Base-by-base conservation (phyloP, 306 rosid species). In the Prunus fruticosa region DNA sequence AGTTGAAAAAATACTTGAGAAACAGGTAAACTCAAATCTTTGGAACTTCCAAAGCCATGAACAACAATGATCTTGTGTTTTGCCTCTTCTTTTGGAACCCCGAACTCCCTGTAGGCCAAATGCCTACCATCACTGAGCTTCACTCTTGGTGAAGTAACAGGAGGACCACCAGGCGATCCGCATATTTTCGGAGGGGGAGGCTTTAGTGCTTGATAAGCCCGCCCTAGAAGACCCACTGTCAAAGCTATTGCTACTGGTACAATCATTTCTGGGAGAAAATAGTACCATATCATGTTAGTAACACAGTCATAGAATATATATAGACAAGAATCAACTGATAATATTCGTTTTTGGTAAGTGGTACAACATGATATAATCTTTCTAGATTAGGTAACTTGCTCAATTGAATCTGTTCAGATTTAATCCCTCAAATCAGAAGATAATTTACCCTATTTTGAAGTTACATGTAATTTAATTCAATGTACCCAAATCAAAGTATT, bases 71-170 rank as follows among this genome's bases (percentile, higher is more conserved):
- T 91, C 84, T 86, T 93, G 88, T 84, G 74, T 71, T 67, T 80
- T 9, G 97, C 96, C 65, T 82, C 84, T 61, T 90, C 88, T 76
- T 87, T 93, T 1, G 87, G 82, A 82, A 88, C 89, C 57, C 98
- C 98, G 3, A 52, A 66, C 75, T 90, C 94, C 30, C 86, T 30
- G 82, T 93, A 91, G 67, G 98, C 93, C 88, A 93, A 87, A 81
- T 88, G 84, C 73, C 97, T 87, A 1, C 96, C 94, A 79, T 88
- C 93, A 34, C 81, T 69, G 80, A 91, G 96, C 64, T 79, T 90
- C 54, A 90, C 88, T 75, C 93, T 86, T 8, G 91, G 82, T 23
- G 97, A 90, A 76, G 91, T 82, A 18, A 90, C 66, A 23, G 76
- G 78, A 76, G 98, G 97, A 56, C 93, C 97, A 32, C 71, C 79